Conservation (phyloP, 306 rosid genomes). For the Hippophae tibetana region DNA sequence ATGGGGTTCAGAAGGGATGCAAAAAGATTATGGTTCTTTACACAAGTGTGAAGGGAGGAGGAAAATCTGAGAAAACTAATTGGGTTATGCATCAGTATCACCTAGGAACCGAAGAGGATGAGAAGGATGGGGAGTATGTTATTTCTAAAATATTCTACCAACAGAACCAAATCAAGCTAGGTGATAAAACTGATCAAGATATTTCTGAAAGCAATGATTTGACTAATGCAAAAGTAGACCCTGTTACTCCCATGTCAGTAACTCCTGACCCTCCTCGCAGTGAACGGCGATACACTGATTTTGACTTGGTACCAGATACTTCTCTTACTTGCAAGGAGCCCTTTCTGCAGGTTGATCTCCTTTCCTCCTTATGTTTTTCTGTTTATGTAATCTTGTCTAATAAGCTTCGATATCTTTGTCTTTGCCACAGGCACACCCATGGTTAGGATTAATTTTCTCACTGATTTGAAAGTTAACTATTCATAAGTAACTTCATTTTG, state of each 20-base stretch:
- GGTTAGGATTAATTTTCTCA: too few species aligned
- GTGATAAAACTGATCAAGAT: constrained; percentile 44
- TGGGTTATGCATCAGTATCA: constrained; percentile 94
- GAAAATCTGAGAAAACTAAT: constrained; percentile 67
- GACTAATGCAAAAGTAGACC: constrained; percentile 37
- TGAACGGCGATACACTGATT: constrained; percentile 30
- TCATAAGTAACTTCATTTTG: too few species aligned
- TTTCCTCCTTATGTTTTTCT: neutral
- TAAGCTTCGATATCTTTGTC: neutral
- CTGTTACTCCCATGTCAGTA: constrained; percentile 62
- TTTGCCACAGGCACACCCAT: neutral
- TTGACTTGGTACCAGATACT: constrained; percentile 31
- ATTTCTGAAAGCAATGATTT: constrained; percentile 37
- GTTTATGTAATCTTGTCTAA: neutral
- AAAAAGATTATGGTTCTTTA: constrained; percentile 88
- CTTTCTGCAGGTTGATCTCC: constrained; percentile 33
- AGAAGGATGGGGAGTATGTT: constrained; percentile 60
- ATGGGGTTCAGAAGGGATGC: constrained; percentile 59
- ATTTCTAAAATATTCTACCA: constrained; percentile 70
- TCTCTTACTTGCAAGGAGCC: constrained; percentile 10
- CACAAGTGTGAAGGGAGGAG: constrained; percentile 38
- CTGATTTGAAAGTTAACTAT: too few species aligned
- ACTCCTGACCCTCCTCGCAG: constrained; percentile 58
- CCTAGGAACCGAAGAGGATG: constrained; percentile 68
- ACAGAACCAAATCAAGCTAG: constrained; percentile 45